A percentile compares a stretch with the other conserved stretches of the same genome.
Evolutionary conservation across 352 stramenopile genomes (phyloP).

Genomic region (Albugo laibachii): DNA sequence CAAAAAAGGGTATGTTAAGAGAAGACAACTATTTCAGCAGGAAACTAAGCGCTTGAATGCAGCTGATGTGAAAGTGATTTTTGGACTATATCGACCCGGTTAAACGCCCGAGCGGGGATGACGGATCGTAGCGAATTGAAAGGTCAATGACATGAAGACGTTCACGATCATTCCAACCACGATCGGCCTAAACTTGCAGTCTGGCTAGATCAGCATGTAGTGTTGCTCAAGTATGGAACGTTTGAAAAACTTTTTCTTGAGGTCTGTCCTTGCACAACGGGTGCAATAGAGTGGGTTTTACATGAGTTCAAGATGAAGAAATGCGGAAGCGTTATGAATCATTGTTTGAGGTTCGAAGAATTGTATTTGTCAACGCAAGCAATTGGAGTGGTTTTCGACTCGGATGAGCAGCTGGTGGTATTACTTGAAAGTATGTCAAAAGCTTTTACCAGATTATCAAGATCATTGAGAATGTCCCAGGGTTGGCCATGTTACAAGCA

Average conservation of each 20-base stretch:
- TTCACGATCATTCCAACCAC: slow-evolving; percentile 1
- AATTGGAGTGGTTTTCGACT: slow-evolving; percentile 1
- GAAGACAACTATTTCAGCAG: neutral
- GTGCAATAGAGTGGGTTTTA: slow-evolving; percentile 8
- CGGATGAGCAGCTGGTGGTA: slow-evolving; percentile 4
- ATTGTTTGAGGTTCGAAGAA: slow-evolving; percentile 9
- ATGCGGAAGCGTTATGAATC: slow-evolving; percentile 6
- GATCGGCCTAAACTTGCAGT: neutral
- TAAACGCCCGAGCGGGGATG: neutral
- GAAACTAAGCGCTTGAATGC: neutral
- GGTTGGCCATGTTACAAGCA: neutral
- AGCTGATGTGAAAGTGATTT: neutral
- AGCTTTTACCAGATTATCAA: slow-evolving; percentile 8
- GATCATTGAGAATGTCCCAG: neutral
- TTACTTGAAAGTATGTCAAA: slow-evolving; percentile 3
- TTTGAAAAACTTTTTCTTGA: slow-evolving; percentile 9
- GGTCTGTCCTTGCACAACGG: slow-evolving; percentile 7
- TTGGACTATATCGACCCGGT: slow-evolving; percentile 1
- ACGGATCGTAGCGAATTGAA: neutral
- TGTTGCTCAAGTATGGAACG: slow-evolving; percentile 4
- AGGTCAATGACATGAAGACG: neutral
- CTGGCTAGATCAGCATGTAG: slow-evolving; percentile 1
- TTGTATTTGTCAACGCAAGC: slow-evolving; percentile 5
- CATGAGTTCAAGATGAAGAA: slow-evolving; percentile 6
- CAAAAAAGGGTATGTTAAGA: too few species aligned